phyloP scores from a whole-genome alignment of 305 asterid genomes.

The Nicotiana rustica region DNA sequence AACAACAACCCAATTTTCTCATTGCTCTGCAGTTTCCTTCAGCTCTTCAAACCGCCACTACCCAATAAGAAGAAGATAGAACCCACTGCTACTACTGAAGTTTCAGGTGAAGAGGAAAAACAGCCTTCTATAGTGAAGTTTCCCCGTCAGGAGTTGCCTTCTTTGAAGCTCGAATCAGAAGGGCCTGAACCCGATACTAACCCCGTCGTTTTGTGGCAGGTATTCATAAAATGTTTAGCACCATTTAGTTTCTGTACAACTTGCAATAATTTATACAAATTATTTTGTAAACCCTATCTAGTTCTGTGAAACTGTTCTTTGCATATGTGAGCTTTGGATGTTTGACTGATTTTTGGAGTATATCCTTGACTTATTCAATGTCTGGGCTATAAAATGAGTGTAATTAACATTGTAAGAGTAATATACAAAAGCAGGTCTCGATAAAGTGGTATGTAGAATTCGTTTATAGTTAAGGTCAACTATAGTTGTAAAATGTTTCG shows the following conservation, averaged over 20 bases:
- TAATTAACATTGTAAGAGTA: not conserved
- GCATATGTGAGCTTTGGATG: too few relatives aligned
- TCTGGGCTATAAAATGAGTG: too few relatives aligned
- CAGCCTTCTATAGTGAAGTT: slow-evolving; percentile 34
- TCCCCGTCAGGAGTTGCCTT: slow-evolving; percentile 34
- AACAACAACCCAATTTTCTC: slow-evolving; percentile 15
- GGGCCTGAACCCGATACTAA: slow-evolving; percentile 36
- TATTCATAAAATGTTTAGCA: not conserved
- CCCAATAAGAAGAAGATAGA: slow-evolving; percentile 6
- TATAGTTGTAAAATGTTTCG: not conserved
- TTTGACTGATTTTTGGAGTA: too few relatives aligned
- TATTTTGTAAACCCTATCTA: too few relatives aligned
- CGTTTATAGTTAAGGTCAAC: not conserved
- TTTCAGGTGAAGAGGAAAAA: not conserved
- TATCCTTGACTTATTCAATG: too few relatives aligned
- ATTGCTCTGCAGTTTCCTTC: slow-evolving; percentile 30
- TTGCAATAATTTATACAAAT: not conserved
- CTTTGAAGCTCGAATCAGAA: slow-evolving; percentile 36
- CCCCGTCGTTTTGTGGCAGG: slow-evolving; percentile 40
- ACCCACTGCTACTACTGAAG: not conserved
- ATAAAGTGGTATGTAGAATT: not conserved
- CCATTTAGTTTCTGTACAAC: not conserved
- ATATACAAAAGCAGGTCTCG: not conserved
- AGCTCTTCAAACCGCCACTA: slow-evolving; percentile 34
- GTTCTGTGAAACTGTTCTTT: too few relatives aligned